These are phyloP conservation scores for Cryphonectria radicalis DNA, from an alignment of 2,329 filamentous ascomycete species.

Conservation along the genomic window DNA sequence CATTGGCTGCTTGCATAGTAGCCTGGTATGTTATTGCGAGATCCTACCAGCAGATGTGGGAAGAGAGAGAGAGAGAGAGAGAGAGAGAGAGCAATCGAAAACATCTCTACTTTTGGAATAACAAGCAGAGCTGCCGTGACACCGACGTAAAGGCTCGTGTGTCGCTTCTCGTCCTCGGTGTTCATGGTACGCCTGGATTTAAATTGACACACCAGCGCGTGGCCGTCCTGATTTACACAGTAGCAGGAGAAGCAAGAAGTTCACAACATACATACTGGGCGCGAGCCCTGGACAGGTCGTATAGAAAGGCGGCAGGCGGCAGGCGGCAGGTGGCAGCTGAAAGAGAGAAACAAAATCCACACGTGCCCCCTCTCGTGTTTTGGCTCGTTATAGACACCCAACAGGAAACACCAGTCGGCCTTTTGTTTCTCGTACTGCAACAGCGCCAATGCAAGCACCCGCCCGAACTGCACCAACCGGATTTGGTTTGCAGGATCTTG, in stretches of 20 bases:
- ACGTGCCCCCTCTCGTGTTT: not conserved
- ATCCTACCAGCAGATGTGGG: not conserved
- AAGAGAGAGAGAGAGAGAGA: not conserved
- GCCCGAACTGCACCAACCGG: not conserved
- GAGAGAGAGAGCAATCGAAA: not conserved
- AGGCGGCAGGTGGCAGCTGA: not conserved
- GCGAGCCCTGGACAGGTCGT: not conserved
- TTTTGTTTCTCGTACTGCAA: not conserved
- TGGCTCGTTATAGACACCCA: too few species aligned
- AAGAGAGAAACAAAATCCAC: not conserved
- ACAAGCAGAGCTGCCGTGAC: not conserved
- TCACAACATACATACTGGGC: not conserved
- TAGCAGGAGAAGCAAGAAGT: not conserved
- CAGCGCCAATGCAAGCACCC: constrained; percentile 8
- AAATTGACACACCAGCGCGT: not conserved
- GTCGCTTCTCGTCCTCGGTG: not conserved
- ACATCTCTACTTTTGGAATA: not conserved
- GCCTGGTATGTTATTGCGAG: not conserved
- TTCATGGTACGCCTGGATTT: not conserved
- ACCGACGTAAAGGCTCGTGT: too few species aligned
- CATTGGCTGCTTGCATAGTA: not conserved
- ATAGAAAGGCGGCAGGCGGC: not conserved
- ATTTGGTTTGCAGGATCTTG: not conserved
- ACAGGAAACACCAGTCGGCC: not conserved
- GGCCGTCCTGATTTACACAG: not conserved